A percentile compares a stretch with the other conserved stretches of the same genome.
Conservation (phyloP, 108 stramenopile genomes). For the Fistulifera solaris region DNA sequence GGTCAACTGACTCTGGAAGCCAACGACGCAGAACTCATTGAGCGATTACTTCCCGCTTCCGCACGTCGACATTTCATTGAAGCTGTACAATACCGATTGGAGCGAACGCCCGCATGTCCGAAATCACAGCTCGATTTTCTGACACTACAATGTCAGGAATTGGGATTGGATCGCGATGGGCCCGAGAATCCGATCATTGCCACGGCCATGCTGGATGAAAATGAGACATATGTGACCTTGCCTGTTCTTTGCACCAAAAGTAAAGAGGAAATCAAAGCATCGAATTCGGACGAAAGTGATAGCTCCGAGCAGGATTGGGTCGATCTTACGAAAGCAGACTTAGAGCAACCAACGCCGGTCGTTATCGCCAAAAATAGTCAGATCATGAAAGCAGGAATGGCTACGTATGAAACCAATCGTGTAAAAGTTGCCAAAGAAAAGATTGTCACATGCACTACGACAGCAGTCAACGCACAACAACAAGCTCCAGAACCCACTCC, state of each 20-base stretch:
- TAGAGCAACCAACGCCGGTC: not conserved
- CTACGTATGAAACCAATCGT: too few species aligned
- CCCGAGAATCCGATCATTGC: slow-evolving; percentile 43
- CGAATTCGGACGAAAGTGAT: not conserved
- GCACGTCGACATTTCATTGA: slow-evolving; percentile 47
- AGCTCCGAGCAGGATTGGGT: slow-evolving; percentile 3
- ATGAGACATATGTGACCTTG: slow-evolving; percentile 6
- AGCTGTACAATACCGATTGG: slow-evolving; percentile 45
- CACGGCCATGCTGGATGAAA: slow-evolving; percentile 17
- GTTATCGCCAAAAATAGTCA: too few species aligned
- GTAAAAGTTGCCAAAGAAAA: too few species aligned
- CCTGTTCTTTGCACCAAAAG: not conserved
- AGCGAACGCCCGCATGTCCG: slow-evolving; percentile 19
- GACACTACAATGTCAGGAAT: slow-evolving; percentile 47
- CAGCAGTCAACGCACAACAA: too few species aligned
- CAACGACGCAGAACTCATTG: slow-evolving; percentile 41
- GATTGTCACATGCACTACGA: too few species aligned
- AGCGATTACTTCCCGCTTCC: slow-evolving; percentile 41
- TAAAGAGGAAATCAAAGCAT: not conserved
- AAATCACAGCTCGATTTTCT: slow-evolving; percentile 27
- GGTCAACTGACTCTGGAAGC: slow-evolving; percentile 10
- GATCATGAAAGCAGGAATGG: too few species aligned
- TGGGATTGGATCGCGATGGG: slow-evolving; percentile 50
- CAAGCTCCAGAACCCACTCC: too few species aligned
- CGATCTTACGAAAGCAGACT: not conserved